phyloP scores from a whole-genome alignment of 495 filamentous ascomycete species.

The Penicillium cosmopolitanum region DNA sequence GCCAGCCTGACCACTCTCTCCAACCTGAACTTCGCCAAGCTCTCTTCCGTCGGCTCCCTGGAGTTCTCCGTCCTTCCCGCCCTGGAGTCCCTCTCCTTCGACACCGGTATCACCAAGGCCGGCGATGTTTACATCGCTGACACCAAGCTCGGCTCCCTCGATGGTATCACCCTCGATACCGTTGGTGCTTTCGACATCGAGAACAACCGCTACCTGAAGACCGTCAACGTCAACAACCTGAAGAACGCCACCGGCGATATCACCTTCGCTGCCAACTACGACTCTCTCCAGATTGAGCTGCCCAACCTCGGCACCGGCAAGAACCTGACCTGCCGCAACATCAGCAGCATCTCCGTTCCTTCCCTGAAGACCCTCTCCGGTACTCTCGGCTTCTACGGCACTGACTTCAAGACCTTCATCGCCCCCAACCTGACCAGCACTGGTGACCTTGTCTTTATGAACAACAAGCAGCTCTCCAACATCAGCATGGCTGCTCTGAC shows the following conservation, averaged over 20 bases:
- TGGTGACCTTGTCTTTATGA: conserved; percentile 77
- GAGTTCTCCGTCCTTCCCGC: conserved; percentile 72
- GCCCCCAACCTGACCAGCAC: conserved; percentile 82
- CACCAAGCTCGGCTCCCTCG: conserved; percentile 73
- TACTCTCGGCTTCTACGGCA: conserved; percentile 82
- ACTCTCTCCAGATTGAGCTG: conserved; percentile 68
- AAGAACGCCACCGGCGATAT: conserved; percentile 62
- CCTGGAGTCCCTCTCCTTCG: conserved; percentile 69
- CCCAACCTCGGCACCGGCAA: conserved; percentile 75
- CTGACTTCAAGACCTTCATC: conserved; percentile 66
- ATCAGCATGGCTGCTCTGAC: conserved; percentile 71
- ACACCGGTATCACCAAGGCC: conserved; percentile 63
- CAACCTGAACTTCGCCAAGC: conserved; percentile 61
- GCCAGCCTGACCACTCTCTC: conserved; percentile 66
- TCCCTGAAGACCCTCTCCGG: conserved; percentile 76
- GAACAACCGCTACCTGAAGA: conserved; percentile 75
- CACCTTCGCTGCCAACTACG: conserved; percentile 63
- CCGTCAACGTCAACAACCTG: conserved; percentile 71
- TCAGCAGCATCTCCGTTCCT: conserved; percentile 71
- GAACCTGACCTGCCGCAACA: conserved; percentile 90
- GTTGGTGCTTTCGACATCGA: conserved; percentile 70
- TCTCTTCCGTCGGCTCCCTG: conserved; percentile 66
- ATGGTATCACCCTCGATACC: conserved; percentile 74
- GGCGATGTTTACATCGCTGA: conserved; percentile 73
- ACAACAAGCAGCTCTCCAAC: conserved; percentile 76